These are phyloP conservation scores for Polyplosphaeria fusca DNA, from an alignment of 495 filamentous ascomycete genomes.

Conservation along the genomic window DNA sequence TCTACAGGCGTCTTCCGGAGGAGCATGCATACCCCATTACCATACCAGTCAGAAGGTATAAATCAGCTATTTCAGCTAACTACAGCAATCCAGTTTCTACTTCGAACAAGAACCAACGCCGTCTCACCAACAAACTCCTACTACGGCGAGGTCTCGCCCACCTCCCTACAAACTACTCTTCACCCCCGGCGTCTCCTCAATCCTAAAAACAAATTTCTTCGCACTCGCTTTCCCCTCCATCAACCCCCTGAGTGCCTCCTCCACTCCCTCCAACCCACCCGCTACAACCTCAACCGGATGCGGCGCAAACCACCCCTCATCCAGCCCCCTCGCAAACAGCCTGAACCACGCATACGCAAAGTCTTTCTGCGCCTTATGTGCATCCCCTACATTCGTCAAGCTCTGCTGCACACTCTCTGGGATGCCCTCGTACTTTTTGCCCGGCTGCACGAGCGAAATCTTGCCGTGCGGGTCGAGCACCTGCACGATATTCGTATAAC, in stretches of 20 bases:
- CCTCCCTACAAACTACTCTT: constrained; percentile 3
- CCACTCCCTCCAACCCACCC: constrained; percentile 57
- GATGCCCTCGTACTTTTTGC: constrained; percentile 34
- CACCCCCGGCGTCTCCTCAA: constrained; percentile 56
- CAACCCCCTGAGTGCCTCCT: constrained; percentile 52
- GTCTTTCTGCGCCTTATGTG: constrained; percentile 52
- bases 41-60: too few species aligned
- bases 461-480: constrained; percentile 48
- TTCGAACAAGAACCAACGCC: too few species aligned
- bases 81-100: too few species aligned
- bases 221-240: constrained; percentile 62
- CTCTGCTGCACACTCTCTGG: constrained; percentile 30
- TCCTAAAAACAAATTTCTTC: constrained; percentile 66
- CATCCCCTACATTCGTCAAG: constrained; percentile 47
- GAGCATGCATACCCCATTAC: too few species aligned
- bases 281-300: constrained; percentile 62
- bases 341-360: constrained; percentile 57
- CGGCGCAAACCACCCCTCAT: constrained; percentile 58
- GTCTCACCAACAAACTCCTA: too few species aligned
- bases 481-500: constrained; percentile 46
- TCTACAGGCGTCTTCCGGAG: too few species aligned
- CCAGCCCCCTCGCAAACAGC: constrained; percentile 52
- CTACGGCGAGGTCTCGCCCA: too few species aligned
- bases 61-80: too few species aligned
- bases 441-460: constrained; percentile 56